Evolutionary conservation across 2,329 filamentous ascomycete genomes (phyloP).

Genomic region (Furcasterigmium sp.): DNA sequence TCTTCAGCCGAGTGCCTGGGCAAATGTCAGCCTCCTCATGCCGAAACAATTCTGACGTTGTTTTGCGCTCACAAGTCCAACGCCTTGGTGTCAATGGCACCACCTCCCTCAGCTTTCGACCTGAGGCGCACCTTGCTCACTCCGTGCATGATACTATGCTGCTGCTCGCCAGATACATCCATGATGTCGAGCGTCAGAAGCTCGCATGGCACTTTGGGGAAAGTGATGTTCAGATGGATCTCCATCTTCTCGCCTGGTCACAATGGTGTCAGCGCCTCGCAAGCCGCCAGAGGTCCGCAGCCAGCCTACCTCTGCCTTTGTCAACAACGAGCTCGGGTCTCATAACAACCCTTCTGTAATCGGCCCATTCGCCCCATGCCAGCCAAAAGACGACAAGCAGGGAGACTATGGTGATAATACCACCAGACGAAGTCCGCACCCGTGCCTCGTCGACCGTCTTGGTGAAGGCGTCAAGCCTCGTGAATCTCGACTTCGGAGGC

Average conservation of each 20-base stretch:
- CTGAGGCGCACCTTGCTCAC: constrained; percentile 84
- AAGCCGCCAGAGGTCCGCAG: no score
- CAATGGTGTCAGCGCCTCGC: constrained; percentile 4
- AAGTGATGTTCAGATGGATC: constrained; percentile 95
- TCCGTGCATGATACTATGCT: constrained; percentile 89
- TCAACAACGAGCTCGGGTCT: constrained; percentile 93
- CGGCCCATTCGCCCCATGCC: constrained; percentile 91
- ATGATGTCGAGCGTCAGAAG: constrained; percentile 96
- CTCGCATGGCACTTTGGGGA: constrained; percentile 90
- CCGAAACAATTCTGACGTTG: constrained; percentile 7
- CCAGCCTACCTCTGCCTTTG: constrained; percentile 77
- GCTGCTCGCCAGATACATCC: constrained; percentile 97
- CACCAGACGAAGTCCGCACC: constrained; percentile 90
- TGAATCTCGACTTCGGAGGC: constrained; percentile 90
- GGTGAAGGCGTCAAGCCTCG: constrained; percentile 94
- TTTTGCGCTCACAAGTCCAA: constrained; percentile 55
- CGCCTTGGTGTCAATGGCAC: constrained; percentile 64
- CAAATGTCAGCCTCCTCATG: constrained; percentile 8
- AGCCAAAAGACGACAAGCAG: constrained; percentile 84
- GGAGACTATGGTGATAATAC: constrained; percentile 88
- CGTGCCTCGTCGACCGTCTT: constrained; percentile 99
- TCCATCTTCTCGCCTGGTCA: constrained; percentile 89
- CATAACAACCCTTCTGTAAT: constrained; percentile 81
- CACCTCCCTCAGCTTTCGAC: constrained; percentile 67
- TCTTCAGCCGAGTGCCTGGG: constrained; percentile 62